phyloP scores from a whole-genome alignment of 257 asterid genomes.

The Forsythia viridissima region DNA sequence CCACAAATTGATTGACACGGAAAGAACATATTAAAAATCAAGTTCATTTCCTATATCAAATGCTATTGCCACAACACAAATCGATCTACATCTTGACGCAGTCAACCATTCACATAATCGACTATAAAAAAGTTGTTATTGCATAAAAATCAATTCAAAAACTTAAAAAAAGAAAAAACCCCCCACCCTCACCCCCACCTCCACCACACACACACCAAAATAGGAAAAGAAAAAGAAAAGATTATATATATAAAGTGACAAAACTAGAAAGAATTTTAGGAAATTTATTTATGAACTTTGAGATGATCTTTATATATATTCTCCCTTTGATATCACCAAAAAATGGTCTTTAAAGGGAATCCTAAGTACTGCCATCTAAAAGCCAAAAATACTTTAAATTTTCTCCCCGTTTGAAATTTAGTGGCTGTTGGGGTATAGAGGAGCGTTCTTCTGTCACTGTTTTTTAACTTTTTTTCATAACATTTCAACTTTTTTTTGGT shows the following conservation, averaged over 20 bases:
- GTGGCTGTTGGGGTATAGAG: slow-evolving; percentile 38
- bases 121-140: too few species aligned
- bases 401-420: slow-evolving; percentile 26
- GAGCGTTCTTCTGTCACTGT: slow-evolving; percentile 42
- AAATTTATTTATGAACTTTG: not conserved
- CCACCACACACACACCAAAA: not conserved
- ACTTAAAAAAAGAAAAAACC: not conserved
- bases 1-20: too few species aligned
- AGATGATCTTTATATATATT: not conserved
- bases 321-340: not conserved
- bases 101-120: too few species aligned
- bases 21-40: too few species aligned
- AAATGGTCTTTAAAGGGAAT: slow-evolving; percentile 37
- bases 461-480: not conserved
- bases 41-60: not conserved
- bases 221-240: not conserved
- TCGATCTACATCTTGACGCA: not conserved
- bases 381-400: slow-evolving; percentile 34
- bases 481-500: slow-evolving; percentile 41
- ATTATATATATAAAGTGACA: not conserved
- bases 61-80: not conserved
- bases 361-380: slow-evolving; percentile 47
- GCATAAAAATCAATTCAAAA: not conserved
- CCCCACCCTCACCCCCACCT: not conserved
- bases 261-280: not conserved